These are phyloP conservation scores for Aspergillus melleus DNA, from an alignment of 2,329 filamentous ascomycete species.

Conservation along the genomic window DNA sequence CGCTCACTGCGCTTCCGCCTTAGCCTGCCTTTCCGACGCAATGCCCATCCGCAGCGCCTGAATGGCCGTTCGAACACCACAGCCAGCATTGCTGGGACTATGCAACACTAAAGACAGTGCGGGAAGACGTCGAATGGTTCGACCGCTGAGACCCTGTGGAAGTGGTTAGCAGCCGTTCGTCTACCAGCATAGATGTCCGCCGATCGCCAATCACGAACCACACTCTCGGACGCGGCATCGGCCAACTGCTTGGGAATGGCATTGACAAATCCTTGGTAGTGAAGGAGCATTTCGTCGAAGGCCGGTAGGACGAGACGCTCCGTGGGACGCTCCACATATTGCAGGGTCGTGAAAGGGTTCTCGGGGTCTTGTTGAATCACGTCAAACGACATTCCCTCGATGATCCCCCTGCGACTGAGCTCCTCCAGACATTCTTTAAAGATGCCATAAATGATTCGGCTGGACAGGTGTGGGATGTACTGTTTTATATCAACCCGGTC, in stretches of 20 bases:
- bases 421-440: slow-evolving; percentile 50
- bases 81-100: slow-evolving; percentile 30
- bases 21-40: slow-evolving; percentile 31
- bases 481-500: slow-evolving; percentile 52
- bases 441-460: slow-evolving; percentile 48
- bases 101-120: slow-evolving; percentile 44
- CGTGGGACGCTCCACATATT: slow-evolving; percentile 29
- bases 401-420: slow-evolving; percentile 39
- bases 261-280: slow-evolving; percentile 29
- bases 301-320: slow-evolving; percentile 24
- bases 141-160: slow-evolving; percentile 41
- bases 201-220: slow-evolving; percentile 21
- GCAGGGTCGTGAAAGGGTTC: slow-evolving; percentile 24
- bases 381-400: slow-evolving; percentile 31
- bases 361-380: slow-evolving; percentile 23
- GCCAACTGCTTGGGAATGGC: slow-evolving; percentile 29
- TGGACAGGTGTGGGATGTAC: slow-evolving; percentile 41
- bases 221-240: slow-evolving; percentile 28
- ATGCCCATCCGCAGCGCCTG: slow-evolving; percentile 38
- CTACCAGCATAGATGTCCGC: not conserved
- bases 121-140: slow-evolving; percentile 44
- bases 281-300: slow-evolving; percentile 31
- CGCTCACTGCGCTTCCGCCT: slow-evolving; percentile 14
- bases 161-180: slow-evolving; percentile 1
- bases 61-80: slow-evolving; percentile 39